These are phyloP conservation scores for Oidiodendron maius DNA, from an alignment of 495 filamentous ascomycete genomes.

Conservation along the genomic window DNA sequence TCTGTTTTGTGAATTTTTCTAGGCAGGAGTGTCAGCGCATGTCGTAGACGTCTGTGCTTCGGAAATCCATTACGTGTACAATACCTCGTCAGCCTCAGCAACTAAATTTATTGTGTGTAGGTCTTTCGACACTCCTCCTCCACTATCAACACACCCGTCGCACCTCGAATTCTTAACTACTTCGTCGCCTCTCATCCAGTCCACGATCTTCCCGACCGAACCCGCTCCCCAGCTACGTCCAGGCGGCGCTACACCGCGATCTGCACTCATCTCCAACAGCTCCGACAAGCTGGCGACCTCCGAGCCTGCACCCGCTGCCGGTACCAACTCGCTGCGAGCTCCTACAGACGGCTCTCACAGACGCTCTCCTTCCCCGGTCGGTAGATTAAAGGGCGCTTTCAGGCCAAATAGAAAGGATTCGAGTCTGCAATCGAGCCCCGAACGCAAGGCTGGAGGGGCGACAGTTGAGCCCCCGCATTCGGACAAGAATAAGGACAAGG, in stretches of 20 bases:
- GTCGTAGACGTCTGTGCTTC: no score
- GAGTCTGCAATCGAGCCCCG: conserved; percentile 35
- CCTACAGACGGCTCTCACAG: conserved; percentile 30
- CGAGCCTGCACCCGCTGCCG: conserved; percentile 14
- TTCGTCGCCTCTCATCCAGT: conserved; percentile 71
- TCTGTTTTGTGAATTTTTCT: no score
- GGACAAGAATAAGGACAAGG: conserved; percentile 7
- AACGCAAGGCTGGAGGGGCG: conserved; percentile 20
- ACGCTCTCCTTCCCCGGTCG: conserved; percentile 37
- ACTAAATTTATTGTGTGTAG: conserved; percentile 3
- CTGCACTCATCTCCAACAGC: conserved; percentile 8
- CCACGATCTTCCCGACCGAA: conserved; percentile 24
- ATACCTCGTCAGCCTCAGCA: no score
- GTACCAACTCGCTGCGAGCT: conserved; percentile 26
- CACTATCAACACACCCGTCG: conserved; percentile 63
- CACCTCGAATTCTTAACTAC: conserved; percentile 76
- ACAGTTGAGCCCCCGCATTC: not conserved
- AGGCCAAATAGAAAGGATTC: conserved; percentile 15
- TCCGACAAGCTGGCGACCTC: conserved; percentile 17
- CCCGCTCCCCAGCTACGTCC: conserved; percentile 6
- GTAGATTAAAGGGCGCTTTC: conserved; percentile 41
- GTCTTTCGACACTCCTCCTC: conserved; percentile 46
- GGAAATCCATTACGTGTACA: no score
- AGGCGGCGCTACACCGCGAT: conserved; percentile 16
- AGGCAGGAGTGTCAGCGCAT: no score